Evolutionary conservation across 345 rosid species (phyloP), one percentile per base, ranked within the genome.

Genomic region (Heritiera littoralis): DNA sequence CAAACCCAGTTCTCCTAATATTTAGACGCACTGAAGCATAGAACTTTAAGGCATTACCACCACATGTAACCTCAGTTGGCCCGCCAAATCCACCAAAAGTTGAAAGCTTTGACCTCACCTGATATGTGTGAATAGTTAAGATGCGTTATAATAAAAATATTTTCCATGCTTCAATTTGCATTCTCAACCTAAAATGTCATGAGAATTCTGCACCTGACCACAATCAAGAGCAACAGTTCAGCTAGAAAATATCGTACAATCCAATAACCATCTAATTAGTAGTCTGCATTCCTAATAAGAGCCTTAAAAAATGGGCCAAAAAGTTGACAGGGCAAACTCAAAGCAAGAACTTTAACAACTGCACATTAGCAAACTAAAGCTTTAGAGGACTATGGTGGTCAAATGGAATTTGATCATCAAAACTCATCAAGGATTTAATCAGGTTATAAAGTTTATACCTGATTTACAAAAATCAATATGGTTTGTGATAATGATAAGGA

Each of bases 11-110:
- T 86, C 93, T 92, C 84, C 77, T 86, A 51, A 97, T 87, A 84
- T 89, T 90, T 69, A 94, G 84, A 76, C 98, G 97, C 84, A 94
- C 90, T 14, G 98, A 97, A 84, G 99, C 97, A 85, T 97, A 94
- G 80, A 97, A 94, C 88, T 97, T 97, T 82, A 97, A 80, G 79
- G 99, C 99, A 89, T 97, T 97, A 72, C 99, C 98, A 43, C 99
- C 99, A 74, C 98, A 97, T 0, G 99, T 97, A 79, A 97, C 98
- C 89, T 97, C 99, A 51, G 89, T 78, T 38, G 98, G 98, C 38
- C 97, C 98, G 56, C 98, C 97, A 85, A 92, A 97, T 77, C 98
- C 96, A 72, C 91, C 97, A 83, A 91, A 97, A 17, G 99, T 97
- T 66, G 92, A 82, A 32, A 97, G 89, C 85, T 97, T 97, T 75